Conservation (phyloP, 1,139 yeast genomes). For the Waltiozyma sp. region DNA sequence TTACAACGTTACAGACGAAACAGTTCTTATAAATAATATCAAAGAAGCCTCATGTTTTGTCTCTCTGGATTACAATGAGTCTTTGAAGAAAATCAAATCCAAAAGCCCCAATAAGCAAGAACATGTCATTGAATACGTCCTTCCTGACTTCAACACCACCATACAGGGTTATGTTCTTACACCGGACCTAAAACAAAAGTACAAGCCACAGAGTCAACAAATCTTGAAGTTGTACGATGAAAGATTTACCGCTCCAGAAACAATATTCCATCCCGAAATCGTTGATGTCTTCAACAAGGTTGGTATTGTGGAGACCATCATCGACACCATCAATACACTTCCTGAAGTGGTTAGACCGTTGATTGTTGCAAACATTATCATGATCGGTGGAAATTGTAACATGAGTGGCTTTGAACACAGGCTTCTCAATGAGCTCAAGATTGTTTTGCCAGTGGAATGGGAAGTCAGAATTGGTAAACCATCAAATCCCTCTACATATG, state of each 20-base stretch:
- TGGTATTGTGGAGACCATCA: conserved; percentile 60
- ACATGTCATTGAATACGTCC: conserved; percentile 50
- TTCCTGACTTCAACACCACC: conserved; percentile 82
- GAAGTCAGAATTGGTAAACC: conserved; percentile 40
- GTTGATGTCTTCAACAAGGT: conserved; percentile 66
- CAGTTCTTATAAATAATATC: conserved; percentile 71
- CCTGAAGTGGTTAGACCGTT: conserved; percentile 73
- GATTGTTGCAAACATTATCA: conserved; percentile 64
- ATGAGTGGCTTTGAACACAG: conserved; percentile 59
- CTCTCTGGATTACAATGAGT: conserved; percentile 51
- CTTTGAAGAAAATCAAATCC: conserved; percentile 33
- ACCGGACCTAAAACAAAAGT: conserved; percentile 22
- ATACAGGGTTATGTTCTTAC: conserved; percentile 52
- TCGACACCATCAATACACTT: conserved; percentile 56
- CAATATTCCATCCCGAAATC: conserved; percentile 77
- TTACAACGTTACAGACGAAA: conserved; percentile 89
- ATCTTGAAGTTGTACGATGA: conserved; percentile 66
- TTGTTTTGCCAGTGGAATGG: conserved; percentile 63
- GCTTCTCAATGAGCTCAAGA: conserved; percentile 45
- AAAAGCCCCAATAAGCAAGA: conserved; percentile 13
- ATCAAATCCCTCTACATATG: conserved; percentile 31
- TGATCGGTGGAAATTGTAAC: conserved; percentile 76
- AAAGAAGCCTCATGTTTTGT: conserved; percentile 76
- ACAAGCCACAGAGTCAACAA: conserved; percentile 43
- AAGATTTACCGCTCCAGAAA: conserved; percentile 78